A percentile compares a stretch with the other conserved stretches of the same genome.
These are phyloP conservation scores for Cercospora nicotianae DNA, from an alignment of 2,329 filamentous ascomycete genomes.

Conservation along the genomic window DNA sequence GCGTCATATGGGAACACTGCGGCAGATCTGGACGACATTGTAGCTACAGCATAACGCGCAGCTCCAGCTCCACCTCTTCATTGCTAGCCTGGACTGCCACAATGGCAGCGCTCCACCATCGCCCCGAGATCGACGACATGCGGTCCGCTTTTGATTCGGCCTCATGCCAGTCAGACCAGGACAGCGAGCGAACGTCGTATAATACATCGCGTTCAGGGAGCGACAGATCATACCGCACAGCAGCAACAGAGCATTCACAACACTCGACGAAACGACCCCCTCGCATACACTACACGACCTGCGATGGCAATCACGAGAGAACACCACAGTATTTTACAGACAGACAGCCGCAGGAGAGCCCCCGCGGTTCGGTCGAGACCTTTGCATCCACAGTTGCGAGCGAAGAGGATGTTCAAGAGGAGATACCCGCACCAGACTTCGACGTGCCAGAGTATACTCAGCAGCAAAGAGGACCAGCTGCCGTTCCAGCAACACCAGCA, in stretches of 20 bases:
- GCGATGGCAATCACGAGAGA: conserved; percentile 26
- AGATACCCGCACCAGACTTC: conserved; percentile 47
- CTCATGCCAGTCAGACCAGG: conserved; percentile 24
- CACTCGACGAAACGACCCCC: conserved; percentile 28
- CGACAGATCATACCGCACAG: conserved; percentile 34
- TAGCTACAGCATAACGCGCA: conserved; percentile 15
- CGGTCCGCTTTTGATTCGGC: conserved; percentile 33
- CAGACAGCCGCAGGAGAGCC: conserved; percentile 38
- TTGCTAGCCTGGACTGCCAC: conserved; percentile 6
- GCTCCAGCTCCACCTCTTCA: conserved; percentile 10
- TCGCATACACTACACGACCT: conserved; percentile 33
- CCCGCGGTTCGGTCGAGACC: conserved; percentile 69
- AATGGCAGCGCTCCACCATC: conserved; percentile 34
- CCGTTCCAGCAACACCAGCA: conserved; percentile 70
- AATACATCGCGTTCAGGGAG: conserved; percentile 22
- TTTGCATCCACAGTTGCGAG: conserved; percentile 73
- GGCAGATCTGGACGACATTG: conserved; percentile 15
- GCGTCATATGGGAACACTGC: conserved; percentile 11
- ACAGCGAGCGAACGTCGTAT: conserved; percentile 26
- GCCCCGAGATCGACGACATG: conserved; percentile 34
- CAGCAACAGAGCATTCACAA: conserved; percentile 32
- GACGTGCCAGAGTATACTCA: conserved; percentile 62
- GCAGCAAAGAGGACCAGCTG: conserved; percentile 55
- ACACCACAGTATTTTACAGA: conserved; percentile 29
- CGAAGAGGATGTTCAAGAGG: conserved; percentile 55